These are phyloP conservation scores for Corylus avellana DNA, from an alignment of 306 rosid genomes.

Conservation along the genomic window DNA sequence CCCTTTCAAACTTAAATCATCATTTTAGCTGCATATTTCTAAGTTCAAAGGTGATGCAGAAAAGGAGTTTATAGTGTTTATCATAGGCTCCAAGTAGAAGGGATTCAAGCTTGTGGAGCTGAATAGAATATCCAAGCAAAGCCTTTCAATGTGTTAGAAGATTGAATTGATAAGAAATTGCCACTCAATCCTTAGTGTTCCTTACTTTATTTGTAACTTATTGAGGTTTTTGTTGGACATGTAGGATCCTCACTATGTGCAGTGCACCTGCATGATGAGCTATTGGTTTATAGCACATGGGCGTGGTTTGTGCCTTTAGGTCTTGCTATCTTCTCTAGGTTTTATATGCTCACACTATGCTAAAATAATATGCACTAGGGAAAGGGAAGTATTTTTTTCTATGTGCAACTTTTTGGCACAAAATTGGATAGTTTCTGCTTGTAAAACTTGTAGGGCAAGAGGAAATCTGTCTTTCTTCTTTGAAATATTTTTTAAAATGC, in stretches of 20 bases:
- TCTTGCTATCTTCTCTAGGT: not conserved
- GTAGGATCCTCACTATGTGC: slow-evolving; percentile 1
- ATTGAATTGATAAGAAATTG: not conserved
- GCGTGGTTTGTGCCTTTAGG: not conserved
- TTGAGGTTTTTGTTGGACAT: slow-evolving; percentile 9
- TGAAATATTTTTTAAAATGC: not conserved
- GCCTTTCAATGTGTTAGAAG: not conserved
- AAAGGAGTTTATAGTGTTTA: not conserved
- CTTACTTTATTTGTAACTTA: slow-evolving; percentile 6
- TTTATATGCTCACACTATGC: not conserved
- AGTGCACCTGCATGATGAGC: not conserved
- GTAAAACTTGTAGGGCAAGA: not conserved
- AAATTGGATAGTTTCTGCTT: not conserved
- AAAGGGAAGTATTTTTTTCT: not conserved
- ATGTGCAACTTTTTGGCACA: not conserved
- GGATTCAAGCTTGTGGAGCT: slow-evolving; percentile 3
- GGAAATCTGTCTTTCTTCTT: not conserved
- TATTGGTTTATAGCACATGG: not conserved
- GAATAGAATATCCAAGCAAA: not conserved
- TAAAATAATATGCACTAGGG: not conserved
- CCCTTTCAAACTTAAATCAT: not conserved
- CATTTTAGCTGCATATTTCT: not conserved
- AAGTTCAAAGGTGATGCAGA: not conserved
- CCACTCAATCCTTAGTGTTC: not conserved
- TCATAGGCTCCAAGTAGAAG: not conserved